A percentile compares a stretch with the other conserved stretches of the same genome.
Conservation (phyloP, 257 asterid species). For the Jaltomata sinuosa region DNA sequence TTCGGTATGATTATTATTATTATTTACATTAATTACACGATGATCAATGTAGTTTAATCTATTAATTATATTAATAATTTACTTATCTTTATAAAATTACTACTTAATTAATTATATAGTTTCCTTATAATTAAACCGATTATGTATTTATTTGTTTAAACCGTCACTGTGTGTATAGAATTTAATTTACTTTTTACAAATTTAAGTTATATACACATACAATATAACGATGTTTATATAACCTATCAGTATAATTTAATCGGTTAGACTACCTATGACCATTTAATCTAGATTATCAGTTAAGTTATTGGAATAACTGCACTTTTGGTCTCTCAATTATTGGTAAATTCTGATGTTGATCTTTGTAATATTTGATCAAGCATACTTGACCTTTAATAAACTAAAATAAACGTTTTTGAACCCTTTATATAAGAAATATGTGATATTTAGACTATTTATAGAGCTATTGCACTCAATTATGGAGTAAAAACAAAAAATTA, state of each 20-base stretch:
- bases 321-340: background rate
- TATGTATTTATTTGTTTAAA: background rate
- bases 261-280: background rate
- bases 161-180: background rate
- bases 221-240: background rate
- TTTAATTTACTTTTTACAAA: background rate
- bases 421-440: background rate
- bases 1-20: conserved; percentile 5
- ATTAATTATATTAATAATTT: background rate
- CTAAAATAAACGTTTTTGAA: background rate
- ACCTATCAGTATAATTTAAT: too few species aligned
- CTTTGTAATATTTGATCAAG: background rate
- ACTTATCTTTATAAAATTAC: too few species aligned
- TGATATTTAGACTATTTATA: too few species aligned
- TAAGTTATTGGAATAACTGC: background rate
- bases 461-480: too few species aligned
- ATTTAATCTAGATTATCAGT: background rate
- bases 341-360: background rate
- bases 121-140: background rate
- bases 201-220: background rate
- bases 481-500: too few species aligned
- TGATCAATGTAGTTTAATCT: background rate
- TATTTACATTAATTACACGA: background rate
- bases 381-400: background rate
- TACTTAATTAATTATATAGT: background rate